Percentiles rank a stretch among this genome's conserved stretches.
These are phyloP conservation scores for Phialophora chinensis DNA, from an alignment of 2,329 filamentous ascomycete species.

Conservation along the genomic window DNA sequence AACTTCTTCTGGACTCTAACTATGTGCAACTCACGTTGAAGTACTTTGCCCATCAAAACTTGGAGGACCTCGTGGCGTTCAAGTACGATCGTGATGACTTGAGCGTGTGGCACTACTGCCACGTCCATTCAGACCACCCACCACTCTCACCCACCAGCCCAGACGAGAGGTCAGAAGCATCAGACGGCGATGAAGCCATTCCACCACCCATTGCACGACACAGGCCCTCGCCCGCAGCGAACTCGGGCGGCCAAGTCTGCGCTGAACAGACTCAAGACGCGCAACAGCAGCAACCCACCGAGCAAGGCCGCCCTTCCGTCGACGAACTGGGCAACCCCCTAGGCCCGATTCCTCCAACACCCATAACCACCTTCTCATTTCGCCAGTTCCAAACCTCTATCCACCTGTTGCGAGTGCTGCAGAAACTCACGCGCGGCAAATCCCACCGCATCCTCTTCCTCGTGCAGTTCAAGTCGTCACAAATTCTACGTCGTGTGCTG, in stretches of 20 bases:
- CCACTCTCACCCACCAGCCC: conserved; percentile 45
- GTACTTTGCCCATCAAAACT: conserved; percentile 90
- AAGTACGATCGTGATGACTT: conserved; percentile 81
- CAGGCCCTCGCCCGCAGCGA: conserved; percentile 52
- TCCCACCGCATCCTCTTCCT: conserved; percentile 92
- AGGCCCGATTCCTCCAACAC: conserved; percentile 69
- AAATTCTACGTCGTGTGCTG: conserved; percentile 87
- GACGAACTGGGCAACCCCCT: conserved; percentile 86
- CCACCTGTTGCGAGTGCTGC: conserved; percentile 93
- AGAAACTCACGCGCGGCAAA: conserved; percentile 96
- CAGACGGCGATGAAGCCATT: conserved; percentile 68
- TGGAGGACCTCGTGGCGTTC: conserved; percentile 86
- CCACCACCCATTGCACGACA: conserved; percentile 80
- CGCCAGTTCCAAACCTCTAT: conserved; percentile 95
- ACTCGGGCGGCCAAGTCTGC: conserved; percentile 42
- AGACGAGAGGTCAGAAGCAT: conserved; percentile 38
- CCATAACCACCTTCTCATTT: conserved; percentile 88
- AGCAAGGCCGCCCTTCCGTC: conserved; percentile 59
- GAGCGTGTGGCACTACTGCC: conserved; percentile 94
- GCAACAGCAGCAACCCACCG: conserved; percentile 34
- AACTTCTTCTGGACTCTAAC: conserved; percentile 91
- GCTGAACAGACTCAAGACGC: conserved; percentile 36
- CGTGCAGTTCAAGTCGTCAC: conserved; percentile 93
- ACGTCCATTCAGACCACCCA: conserved; percentile 69
- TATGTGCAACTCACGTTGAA: conserved; percentile 92